Evolutionary conservation across 2,329 filamentous ascomycete genomes (phyloP).

Genomic region (Stemphylium beticola): DNA sequence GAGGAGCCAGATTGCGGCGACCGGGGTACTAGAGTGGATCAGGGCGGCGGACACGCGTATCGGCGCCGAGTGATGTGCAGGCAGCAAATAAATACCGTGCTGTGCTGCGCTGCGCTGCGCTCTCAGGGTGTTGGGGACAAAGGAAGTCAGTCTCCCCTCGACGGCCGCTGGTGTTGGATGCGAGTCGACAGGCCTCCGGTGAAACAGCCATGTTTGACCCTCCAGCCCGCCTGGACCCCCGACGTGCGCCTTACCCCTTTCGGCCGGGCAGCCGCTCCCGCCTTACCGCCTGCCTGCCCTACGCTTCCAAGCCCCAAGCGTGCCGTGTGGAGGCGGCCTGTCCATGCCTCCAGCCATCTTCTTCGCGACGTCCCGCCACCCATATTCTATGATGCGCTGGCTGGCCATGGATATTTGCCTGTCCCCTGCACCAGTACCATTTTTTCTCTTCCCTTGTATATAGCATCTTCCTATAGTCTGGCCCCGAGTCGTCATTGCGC

Average conservation of each 20-base stretch:
- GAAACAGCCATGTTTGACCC: constrained; percentile 15
- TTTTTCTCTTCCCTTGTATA: constrained; percentile 27
- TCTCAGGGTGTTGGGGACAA: not conserved
- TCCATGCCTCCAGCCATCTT: constrained; percentile 2
- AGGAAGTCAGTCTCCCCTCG: not conserved
- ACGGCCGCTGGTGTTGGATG: not conserved
- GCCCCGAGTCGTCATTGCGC: constrained; percentile 13
- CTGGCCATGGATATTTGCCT: constrained; percentile 26
- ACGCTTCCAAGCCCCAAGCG: not conserved
- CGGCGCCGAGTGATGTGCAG: not conserved
- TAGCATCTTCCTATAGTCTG: constrained; percentile 18
- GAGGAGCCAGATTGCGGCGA: constrained; percentile 16
- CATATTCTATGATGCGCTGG: constrained; percentile 27
- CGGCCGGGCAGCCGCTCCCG: constrained; percentile 5
- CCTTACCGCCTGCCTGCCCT: not conserved
- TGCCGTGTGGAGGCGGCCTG: constrained; percentile 5
- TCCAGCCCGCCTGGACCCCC: not conserved
- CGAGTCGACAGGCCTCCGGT: not conserved
- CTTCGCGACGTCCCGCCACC: constrained; percentile 21
- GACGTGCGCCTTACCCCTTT: constrained; percentile 5
- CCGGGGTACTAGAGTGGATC: not conserved
- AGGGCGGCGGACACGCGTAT: not conserved
- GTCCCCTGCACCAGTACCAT: constrained; percentile 14
- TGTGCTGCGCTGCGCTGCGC: not conserved
- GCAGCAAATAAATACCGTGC: not conserved